Conservation (phyloP, 768 basidiomycete species). For the Boletus edulis region DNA sequence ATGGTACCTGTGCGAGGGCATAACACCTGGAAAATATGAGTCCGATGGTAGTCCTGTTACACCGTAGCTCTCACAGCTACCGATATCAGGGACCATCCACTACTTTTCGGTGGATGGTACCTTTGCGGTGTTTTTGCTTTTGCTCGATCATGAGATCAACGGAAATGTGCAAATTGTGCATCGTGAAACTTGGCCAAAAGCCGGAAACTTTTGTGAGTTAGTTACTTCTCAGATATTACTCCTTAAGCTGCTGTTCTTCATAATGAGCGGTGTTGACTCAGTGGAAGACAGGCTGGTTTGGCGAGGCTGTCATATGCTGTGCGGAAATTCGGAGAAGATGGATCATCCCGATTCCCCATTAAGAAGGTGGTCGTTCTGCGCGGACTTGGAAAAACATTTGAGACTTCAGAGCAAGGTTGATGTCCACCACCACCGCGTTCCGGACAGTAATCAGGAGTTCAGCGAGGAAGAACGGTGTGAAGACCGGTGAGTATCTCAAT, state of each 20-base stretch:
- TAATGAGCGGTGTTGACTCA: neutral
- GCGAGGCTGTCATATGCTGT: neutral
- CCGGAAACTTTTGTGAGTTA: no score
- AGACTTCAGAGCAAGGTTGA: neutral
- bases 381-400: slow-evolving; percentile 14
- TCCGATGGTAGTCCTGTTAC: neutral
- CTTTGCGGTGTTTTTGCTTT: no score
- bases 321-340: neutral
- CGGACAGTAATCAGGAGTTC: slow-evolving; percentile 8
- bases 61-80: neutral
- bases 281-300: neutral
- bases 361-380: slow-evolving; percentile 6
- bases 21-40: neutral
- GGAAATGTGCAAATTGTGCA: no score
- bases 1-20: neutral
- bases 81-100: neutral
- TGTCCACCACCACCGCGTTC: slow-evolving; percentile 2
- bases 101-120: neutral
- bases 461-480: slow-evolving; percentile 11
- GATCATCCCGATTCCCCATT: neutral
- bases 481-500: slow-evolving; percentile 10
- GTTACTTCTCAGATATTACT: no score
- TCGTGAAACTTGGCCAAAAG: no score
- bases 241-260: neutral
- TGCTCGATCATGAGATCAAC: no score